A percentile compares a stretch with the other conserved stretches of the same genome.
phyloP scores from a whole-genome alignment of 1,284 basidiomycete species.

The Ustilago bromivora region DNA sequence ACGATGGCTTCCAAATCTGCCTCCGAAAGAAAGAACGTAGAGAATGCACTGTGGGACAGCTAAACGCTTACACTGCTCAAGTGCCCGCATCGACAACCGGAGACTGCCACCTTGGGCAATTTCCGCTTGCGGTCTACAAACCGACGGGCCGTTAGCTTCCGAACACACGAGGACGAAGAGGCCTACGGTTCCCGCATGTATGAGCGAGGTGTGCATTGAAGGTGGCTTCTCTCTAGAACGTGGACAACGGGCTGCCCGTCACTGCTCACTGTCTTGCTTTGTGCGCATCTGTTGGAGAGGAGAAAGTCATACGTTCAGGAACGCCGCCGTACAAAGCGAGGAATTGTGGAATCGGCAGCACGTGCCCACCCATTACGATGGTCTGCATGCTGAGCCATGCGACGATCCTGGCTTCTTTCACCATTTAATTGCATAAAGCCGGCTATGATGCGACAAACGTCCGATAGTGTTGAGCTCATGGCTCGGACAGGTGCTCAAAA shows the following conservation, averaged over 20 bases:
- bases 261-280: no score
- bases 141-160: background rate
- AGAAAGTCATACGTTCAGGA: background rate
- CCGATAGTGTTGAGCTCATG: no score
- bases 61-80: background rate
- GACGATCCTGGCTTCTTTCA: background rate
- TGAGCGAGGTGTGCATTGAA: background rate
- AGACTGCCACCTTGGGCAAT: background rate
- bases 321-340: background rate
- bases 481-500: no score
- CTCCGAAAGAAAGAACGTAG: background rate
- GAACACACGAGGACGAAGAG: background rate
- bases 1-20: background rate
- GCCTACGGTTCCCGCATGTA: background rate
- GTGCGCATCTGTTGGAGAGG: background rate
- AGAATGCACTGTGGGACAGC: slow-evolving; percentile 4
- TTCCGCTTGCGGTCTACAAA: background rate
- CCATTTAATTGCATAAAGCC: background rate
- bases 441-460: no score
- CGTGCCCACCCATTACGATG: slow-evolving; percentile 1
- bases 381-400: background rate
- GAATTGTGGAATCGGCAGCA: background rate
- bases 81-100: background rate
- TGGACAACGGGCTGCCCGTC: no score
- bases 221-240: background rate